These are phyloP conservation scores for Cryptosporidium ryanae DNA, from an alignment of 169 alveolate species.

Conservation along the genomic window DNA sequence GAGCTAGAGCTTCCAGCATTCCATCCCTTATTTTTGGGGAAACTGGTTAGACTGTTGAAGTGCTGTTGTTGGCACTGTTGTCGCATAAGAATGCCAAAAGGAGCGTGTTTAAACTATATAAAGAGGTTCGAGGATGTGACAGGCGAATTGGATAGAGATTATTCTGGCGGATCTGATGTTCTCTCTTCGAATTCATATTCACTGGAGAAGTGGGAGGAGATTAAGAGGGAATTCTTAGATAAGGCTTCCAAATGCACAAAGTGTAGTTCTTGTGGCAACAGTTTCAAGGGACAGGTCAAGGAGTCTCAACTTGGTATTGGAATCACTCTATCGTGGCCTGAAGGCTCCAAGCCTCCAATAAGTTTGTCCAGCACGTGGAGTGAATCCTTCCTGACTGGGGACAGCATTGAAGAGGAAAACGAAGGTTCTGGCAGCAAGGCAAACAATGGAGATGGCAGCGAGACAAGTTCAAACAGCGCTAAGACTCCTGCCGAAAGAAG, in stretches of 20 bases:
- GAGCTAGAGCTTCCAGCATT: conserved; percentile 92
- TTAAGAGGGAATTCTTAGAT: conserved; percentile 65
- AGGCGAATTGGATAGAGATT: conserved; percentile 62
- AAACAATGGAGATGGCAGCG: conserved; percentile 8
- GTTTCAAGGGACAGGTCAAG: conserved; percentile 53
- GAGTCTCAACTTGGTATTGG: conserved; percentile 72
- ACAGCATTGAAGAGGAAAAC: background rate
- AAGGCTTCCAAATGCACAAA: conserved; percentile 27
- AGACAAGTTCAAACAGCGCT: conserved; percentile 9
- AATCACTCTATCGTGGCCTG: conserved; percentile 72
- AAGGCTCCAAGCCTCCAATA: conserved; percentile 52
- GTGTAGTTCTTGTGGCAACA: conserved; percentile 74
- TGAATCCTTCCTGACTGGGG: conserved; percentile 26
- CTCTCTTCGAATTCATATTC: conserved; percentile 74
- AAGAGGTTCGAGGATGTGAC: conserved; percentile 61
- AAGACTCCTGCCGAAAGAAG: conserved; percentile 50
- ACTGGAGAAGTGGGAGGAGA: conserved; percentile 55
- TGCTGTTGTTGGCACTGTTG: conserved; percentile 85
- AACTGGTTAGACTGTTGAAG: conserved; percentile 89
- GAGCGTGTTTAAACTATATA: conserved; percentile 75
- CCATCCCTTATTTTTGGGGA: conserved; percentile 92
- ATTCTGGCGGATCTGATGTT: conserved; percentile 52
- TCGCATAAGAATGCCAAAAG: conserved; percentile 76
- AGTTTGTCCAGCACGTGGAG: conserved; percentile 74
- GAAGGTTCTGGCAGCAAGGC: conserved; percentile 64